Percentiles rank a stretch among this genome's conserved stretches.
These are phyloP conservation scores for Gossypium schwendimanii DNA, from an alignment of 441 rosid genomes.

Conservation along the genomic window DNA sequence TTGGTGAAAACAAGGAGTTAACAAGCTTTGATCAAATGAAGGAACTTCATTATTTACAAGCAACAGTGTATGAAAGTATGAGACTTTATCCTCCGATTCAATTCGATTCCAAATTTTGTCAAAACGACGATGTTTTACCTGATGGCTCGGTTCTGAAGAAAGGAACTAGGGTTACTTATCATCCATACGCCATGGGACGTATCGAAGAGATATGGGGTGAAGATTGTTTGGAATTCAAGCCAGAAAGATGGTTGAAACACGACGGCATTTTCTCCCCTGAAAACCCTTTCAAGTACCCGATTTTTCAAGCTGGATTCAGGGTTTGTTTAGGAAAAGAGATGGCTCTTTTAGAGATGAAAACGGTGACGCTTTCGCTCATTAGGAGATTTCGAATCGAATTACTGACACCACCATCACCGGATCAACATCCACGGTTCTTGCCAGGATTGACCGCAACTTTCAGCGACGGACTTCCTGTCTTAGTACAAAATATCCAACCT, in stretches of 20 bases:
- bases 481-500: conserved; percentile 15
- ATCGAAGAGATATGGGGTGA: conserved; percentile 28
- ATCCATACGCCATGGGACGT: conserved; percentile 36
- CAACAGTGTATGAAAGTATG: conserved; percentile 27
- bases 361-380: conserved; percentile 30
- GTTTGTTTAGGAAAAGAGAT: conserved; percentile 37
- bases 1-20: conserved; percentile 15
- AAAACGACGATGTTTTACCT: conserved; percentile 22
- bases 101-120: conserved; percentile 30
- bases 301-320: conserved; percentile 33
- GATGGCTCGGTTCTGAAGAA: conserved; percentile 28
- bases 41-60: conserved; percentile 25
- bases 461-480: conserved; percentile 39
- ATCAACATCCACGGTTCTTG: conserved; percentile 29
- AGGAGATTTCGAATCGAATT: conserved; percentile 27
- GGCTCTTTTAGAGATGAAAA: conserved; percentile 31
- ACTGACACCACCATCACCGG: background rate
- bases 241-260: conserved; percentile 29
- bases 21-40: conserved; percentile 20
- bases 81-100: conserved; percentile 38
- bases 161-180: conserved; percentile 35
- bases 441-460: conserved; percentile 54
- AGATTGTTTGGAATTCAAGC: conserved; percentile 29
- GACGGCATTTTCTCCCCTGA: conserved; percentile 16
- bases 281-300: conserved; percentile 29